Evolutionary conservation across 495 filamentous ascomycete species (phyloP), one percentile per base, ranked within the genome.

Genomic region (Penicillium macrosclerotiorum): DNA sequence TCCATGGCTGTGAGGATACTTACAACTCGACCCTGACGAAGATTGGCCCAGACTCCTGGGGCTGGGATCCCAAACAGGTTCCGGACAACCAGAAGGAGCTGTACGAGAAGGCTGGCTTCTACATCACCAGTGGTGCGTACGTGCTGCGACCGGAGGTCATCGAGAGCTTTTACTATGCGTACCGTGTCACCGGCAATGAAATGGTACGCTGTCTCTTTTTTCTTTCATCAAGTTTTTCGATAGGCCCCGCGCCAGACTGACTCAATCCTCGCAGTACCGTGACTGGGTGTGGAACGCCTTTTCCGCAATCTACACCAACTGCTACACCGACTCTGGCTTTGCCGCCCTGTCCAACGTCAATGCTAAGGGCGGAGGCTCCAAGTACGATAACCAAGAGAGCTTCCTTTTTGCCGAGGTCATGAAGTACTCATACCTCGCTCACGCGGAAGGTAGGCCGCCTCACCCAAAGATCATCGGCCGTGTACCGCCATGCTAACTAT

Each of bases 371-470:
- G 89, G 89, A 3, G 89, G 85, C 4, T 61, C 64, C 4, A 79
- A 77, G 37, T 62, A 65, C 25, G 82, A 94, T 51, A 82, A 83
- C 58, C 85, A 91, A 74, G 90, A 95, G 71, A 91, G 86, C 54
- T 95, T 94, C 71, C 82, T 88, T 67, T 92, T 93, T 60, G 90
- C 90, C 0, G 90, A 96, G 71, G 86, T 91, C 40, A 49, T 94
- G 55, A 96, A 96, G 72, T 96, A 95, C 66, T 69, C 74, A 17
- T 94, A 88, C 60, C 55, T 95, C 44, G 82, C 86, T 42, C 79
- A 84, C 41, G 71, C 77, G 12, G 62, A 61, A 13, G 60, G 60
- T 63, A 53, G 31, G 47, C 49, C 30, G 6, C 7, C 18, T 9
- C 2, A 13, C 2, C 17, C 23, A 29, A 16, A 2, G 4, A 16